phyloP scores from a whole-genome alignment of 2,329 filamentous ascomycete genomes.

The Arthrobotrys sphaeroides region DNA sequence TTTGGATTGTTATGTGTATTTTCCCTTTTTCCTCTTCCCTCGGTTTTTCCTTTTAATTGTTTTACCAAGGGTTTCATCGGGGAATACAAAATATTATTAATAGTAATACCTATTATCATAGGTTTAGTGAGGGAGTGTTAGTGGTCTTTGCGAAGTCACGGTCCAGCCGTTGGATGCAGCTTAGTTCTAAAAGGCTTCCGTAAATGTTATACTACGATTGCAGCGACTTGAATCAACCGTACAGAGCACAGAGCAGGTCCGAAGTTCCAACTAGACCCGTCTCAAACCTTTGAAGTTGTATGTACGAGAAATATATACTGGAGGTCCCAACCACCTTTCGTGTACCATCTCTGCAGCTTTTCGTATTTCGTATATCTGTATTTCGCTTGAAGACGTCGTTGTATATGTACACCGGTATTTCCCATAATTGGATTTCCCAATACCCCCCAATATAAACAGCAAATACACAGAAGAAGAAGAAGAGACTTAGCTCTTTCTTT shows the following conservation, averaged over 20 bases:
- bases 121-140: neutral
- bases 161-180: too few species aligned
- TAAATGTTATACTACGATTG: too few species aligned
- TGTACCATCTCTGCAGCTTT: neutral
- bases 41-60: neutral
- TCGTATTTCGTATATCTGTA: neutral
- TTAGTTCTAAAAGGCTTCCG: too few species aligned
- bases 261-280: too few species aligned
- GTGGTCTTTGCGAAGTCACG: too few species aligned
- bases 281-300: too few species aligned
- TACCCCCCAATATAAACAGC: conserved; percentile 13
- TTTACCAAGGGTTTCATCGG: conserved; percentile 9
- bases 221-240: too few species aligned
- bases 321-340: too few species aligned
- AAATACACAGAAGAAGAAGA: neutral
- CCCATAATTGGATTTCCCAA: neutral
- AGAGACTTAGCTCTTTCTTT: too few species aligned
- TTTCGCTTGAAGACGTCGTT: neutral
- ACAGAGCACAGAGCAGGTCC: too few species aligned
- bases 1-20: neutral
- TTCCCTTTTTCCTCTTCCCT: neutral
- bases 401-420: conserved; percentile 7
- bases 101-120: conserved; percentile 9
- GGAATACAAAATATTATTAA: conserved; percentile 39
- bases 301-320: too few species aligned